Evolutionary conservation across 805 yeast species (phyloP).

Genomic region (Ascoidea rubescens): DNA sequence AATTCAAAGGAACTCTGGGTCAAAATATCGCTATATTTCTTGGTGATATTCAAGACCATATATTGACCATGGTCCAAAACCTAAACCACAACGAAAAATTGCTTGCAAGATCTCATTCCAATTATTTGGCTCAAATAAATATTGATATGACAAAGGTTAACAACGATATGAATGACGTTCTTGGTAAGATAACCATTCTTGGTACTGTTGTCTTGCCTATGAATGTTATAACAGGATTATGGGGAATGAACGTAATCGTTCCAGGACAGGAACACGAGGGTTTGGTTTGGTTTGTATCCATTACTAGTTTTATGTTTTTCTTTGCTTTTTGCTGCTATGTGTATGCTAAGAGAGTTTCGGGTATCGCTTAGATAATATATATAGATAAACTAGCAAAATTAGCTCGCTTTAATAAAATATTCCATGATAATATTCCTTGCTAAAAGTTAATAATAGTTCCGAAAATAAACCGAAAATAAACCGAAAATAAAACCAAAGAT

Average conservation of each 20-base stretch:
- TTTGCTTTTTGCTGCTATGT: slow-evolving; percentile 33
- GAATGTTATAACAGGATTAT: slow-evolving; percentile 89
- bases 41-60: slow-evolving; percentile 96
- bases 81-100: slow-evolving; percentile 90
- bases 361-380: slow-evolving; percentile 9
- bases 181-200: slow-evolving; percentile 82
- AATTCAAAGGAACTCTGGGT: background rate
- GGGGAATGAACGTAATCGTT: slow-evolving; percentile 98
- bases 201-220: slow-evolving; percentile 94
- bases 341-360: slow-evolving; percentile 32
- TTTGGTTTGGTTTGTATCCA: slow-evolving; percentile 52
- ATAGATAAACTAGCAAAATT: too few relatives aligned
- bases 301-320: slow-evolving; percentile 28
- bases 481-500: too few relatives aligned
- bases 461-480: too few relatives aligned
- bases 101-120: slow-evolving; percentile 88
- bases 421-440: too few relatives aligned
- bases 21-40: slow-evolving; percentile 87
- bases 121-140: slow-evolving; percentile 90
- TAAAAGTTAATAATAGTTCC: too few relatives aligned
- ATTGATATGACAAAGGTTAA: slow-evolving; percentile 96
- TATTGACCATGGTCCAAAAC: slow-evolving; percentile 93
- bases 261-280: slow-evolving; percentile 76
- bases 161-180: slow-evolving; percentile 91
- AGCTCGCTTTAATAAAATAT: too few relatives aligned